Evolutionary conservation across 2,329 filamentous ascomycete species (phyloP).

Genomic region (Phialophora expanda): DNA sequence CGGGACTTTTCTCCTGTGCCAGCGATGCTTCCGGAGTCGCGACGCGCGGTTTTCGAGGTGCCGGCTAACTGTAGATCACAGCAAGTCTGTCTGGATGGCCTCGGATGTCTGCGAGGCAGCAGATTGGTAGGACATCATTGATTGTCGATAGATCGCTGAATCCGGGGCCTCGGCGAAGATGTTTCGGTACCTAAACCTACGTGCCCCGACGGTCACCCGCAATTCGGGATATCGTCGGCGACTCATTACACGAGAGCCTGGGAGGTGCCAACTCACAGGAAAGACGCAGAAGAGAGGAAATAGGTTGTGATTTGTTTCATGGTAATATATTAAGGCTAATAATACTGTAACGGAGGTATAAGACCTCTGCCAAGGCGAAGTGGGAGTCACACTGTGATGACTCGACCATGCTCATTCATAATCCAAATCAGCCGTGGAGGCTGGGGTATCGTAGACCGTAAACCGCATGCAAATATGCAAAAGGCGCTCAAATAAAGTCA

Average conservation of each 20-base stretch:
- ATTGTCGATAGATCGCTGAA: background rate
- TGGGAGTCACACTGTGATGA: conserved; percentile 8
- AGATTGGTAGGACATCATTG: background rate
- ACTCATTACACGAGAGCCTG: background rate
- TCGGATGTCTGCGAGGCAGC: background rate
- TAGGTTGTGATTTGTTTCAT: background rate
- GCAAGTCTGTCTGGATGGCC: background rate
- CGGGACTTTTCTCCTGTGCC: background rate
- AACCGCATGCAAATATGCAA: conserved; percentile 20
- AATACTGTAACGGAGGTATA: conserved; percentile 14
- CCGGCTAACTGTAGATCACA: background rate
- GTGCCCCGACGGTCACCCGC: background rate
- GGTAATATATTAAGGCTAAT: conserved; percentile 20
- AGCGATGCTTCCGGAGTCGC: background rate
- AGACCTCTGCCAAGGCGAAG: conserved; percentile 3
- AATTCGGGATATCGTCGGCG: background rate
- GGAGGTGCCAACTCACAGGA: background rate
- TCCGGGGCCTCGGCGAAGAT: background rate
- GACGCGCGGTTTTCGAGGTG: background rate
- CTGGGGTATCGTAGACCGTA: conserved; percentile 30
- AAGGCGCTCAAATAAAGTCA: conserved; percentile 14
- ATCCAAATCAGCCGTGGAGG: conserved; percentile 19
- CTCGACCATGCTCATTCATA: conserved; percentile 18
- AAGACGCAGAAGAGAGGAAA: background rate
- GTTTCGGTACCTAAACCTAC: background rate